Conservation (phyloP, 179 eudicot genomes). For the Beta corolliflora region DNA sequence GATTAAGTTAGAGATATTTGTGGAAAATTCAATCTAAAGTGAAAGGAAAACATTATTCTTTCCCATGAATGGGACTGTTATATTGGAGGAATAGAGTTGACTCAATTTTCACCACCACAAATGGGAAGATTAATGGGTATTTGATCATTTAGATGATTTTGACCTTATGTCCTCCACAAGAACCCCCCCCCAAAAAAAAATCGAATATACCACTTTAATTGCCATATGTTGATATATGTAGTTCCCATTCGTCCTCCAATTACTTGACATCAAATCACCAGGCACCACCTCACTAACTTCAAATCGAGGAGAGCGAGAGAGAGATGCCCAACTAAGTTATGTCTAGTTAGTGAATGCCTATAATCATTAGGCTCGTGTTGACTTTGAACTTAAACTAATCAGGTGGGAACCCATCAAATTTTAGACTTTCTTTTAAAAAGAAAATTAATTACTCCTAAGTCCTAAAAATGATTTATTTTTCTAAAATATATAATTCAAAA, state of each 20-base stretch:
- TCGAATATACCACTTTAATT: constrained; percentile 3
- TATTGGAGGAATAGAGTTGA: constrained; percentile 28
- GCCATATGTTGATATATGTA: constrained; percentile 22
- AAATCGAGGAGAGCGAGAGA: constrained; percentile 20
- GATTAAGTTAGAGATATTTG: too few species aligned
- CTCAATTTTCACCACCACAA: constrained; percentile 36
- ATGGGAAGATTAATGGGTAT: constrained; percentile 31
- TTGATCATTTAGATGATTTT: constrained; percentile 19
- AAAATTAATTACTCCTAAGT: too few species aligned
- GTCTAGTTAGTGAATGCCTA: constrained; percentile 26
- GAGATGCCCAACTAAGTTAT: constrained; percentile 27
- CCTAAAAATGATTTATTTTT: too few species aligned
- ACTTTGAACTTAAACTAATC: constrained; percentile 21
- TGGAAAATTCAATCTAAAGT: background rate
- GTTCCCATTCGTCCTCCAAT: constrained; percentile 24
- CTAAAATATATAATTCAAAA: too few species aligned
- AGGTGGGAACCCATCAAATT: constrained; percentile 20
- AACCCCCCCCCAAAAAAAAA: background rate
- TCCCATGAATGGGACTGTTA: background rate
- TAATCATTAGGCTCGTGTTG: constrained; percentile 24
- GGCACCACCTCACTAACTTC: constrained; percentile 26
- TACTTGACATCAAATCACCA: constrained; percentile 33
- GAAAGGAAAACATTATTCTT: background rate
- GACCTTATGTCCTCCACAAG: constrained; percentile 39
- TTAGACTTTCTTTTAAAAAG: background rate